Base-by-base conservation (phyloP, 768 basidiomycete species). In the Mrakia hoshinonis region DNA sequence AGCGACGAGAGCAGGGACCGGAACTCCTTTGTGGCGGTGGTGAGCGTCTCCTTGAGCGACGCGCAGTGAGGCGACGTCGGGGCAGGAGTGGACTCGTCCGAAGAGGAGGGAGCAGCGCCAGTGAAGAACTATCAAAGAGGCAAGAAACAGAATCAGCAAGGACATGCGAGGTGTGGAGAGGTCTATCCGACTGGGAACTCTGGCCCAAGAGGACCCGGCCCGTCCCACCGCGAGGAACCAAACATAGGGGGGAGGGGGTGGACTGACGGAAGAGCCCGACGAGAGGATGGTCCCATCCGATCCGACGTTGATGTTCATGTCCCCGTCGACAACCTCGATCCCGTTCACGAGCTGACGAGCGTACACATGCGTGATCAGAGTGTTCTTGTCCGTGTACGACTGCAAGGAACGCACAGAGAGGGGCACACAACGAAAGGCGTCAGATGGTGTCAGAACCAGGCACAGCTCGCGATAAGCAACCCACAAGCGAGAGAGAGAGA, bases 311-410 rank as follows among this genome's bases (percentile, higher is more conserved):
- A 99, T 81, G 79, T 97, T 97, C 82, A 96, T 85, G 80, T 96
- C 89, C 36, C 90, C 91, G 76, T 96, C 91, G 13, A 85, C 84
- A 20, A 99, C 91, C 77, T 95, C 91, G 55, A 95, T 81, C 18
- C 91, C 92, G 70, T 89, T 87, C 76, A 93, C 81, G 70, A 89
- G 74, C 81, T 99, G 94, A 75, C 88, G 85, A 73, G 89, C 87
- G 78, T 94, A 95, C 75, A 92, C 83, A 80, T 97, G 92, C 36
- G 91, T 88, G 64, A 96, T 84, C n/a, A 89, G 89, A 2, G 90
- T 92, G 73, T 85, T 85, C 71, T 81, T 80, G 81, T 97, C 94
- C 60, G 90, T 91, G 80, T 95, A 94, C 22, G 77, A 77, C 80
- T 81, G 72, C 4, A 18, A 22, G 39, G 29, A 31, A 46, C 18